A percentile compares a stretch with the other conserved stretches of the same genome.
Evolutionary conservation across 192 early-diverging fungal genomes (phyloP).

Genomic region (Entomortierella beljakovae): DNA sequence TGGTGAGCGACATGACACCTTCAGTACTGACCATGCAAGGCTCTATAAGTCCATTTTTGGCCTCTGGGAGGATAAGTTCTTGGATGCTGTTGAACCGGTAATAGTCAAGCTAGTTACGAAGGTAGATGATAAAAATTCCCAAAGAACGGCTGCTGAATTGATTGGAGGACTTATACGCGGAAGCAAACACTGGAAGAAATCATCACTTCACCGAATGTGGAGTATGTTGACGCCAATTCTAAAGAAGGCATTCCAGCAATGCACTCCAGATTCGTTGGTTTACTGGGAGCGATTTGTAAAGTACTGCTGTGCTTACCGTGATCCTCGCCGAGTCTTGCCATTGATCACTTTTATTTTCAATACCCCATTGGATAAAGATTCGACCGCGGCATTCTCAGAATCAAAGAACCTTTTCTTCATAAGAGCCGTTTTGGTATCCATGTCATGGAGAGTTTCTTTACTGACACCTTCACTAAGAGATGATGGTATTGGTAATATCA

Average conservation of each 20-base stretch:
- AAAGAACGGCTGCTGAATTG: conserved; percentile 86
- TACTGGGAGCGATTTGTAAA: conserved; percentile 83
- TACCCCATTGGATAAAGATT: conserved; percentile 74
- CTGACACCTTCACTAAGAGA: conserved; percentile 66
- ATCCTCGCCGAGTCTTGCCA: conserved; percentile 83
- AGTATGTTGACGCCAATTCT: conserved; percentile 74
- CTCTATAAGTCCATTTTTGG: conserved; percentile 79
- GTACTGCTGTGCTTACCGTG: conserved; percentile 72
- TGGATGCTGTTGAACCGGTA: conserved; percentile 64
- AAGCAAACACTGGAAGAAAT: conserved; percentile 84
- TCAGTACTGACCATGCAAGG: conserved; percentile 68
- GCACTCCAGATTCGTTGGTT: conserved; percentile 78
- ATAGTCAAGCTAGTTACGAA: conserved; percentile 63
- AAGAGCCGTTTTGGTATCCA: conserved; percentile 66
- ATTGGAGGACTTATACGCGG: conserved; percentile 86
- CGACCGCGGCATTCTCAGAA: conserved; percentile 88
- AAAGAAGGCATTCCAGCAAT: conserved; percentile 66
- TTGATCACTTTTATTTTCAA: conserved; percentile 76
- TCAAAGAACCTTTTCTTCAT: conserved; percentile 82
- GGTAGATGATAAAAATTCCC: conserved; percentile 79
- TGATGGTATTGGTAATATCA: conserved; percentile 54
- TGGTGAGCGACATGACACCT: conserved; percentile 71
- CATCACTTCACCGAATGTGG: conserved; percentile 71
- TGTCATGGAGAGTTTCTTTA: conserved; percentile 76
- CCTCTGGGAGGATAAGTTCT: conserved; percentile 72